These are phyloP conservation scores for Cerioporus squamosus DNA, from an alignment of 1,284 basidiomycete species.

Conservation along the genomic window DNA sequence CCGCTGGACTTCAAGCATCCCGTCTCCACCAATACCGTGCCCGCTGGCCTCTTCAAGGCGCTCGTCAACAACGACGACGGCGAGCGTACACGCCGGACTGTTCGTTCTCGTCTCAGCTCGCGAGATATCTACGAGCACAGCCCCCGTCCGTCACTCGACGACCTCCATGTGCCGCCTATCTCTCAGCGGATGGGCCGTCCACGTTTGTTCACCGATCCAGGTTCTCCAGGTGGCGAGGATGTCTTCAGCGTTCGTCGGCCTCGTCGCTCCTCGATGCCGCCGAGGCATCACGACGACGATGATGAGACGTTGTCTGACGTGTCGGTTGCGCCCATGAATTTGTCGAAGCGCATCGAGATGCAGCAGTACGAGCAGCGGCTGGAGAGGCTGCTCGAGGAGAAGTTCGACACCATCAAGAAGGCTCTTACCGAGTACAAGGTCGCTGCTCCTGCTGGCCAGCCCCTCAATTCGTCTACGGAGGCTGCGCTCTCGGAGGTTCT, in stretches of 20 bases:
- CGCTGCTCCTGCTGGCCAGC: conserved; percentile 15
- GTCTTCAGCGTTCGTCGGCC: conserved; percentile 51
- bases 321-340: conserved; percentile 52
- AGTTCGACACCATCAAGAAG: conserved; percentile 53
- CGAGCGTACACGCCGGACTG: conserved; percentile 66
- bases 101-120: conserved; percentile 76
- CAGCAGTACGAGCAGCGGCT: conserved; percentile 63
- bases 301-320: conserved; percentile 43
- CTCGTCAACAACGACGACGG: conserved; percentile 57
- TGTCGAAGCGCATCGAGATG: conserved; percentile 59
- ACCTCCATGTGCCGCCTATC: conserved; percentile 69
- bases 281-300: conserved; percentile 42
- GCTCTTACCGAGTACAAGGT: conserved; percentile 27
- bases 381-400: conserved; percentile 66
- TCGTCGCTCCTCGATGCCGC: conserved; percentile 66
- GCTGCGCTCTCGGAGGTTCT: conserved; percentile 68
- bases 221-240: conserved; percentile 43
- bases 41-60: conserved; percentile 83
- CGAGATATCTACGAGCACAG: conserved; percentile 66
- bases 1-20: conserved; percentile 82
- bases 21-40: conserved; percentile 73
- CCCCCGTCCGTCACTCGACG: conserved; percentile 73
- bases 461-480: conserved; percentile 52
- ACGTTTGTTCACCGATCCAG: conserved; percentile 61
- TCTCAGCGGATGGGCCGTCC: conserved; percentile 57